Percentiles rank a stretch among this genome's conserved stretches.
These are phyloP conservation scores for Sclerotinia minor DNA, from an alignment of 2,329 filamentous ascomycete genomes.

Conservation along the genomic window DNA sequence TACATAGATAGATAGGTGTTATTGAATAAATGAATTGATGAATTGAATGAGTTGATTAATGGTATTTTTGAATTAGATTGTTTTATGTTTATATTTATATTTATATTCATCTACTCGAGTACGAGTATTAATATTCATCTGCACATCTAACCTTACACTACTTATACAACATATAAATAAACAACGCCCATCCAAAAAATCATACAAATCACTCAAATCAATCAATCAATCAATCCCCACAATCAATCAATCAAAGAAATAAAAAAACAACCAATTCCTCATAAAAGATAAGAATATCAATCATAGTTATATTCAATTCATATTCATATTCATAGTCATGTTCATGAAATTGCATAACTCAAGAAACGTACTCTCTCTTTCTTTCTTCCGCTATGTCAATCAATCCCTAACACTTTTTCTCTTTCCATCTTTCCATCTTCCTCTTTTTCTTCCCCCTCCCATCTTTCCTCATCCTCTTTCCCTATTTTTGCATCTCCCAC, in stretches of 20 bases:
- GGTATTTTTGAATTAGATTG: too few relatives aligned
- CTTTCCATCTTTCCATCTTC: background rate
- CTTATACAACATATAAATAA: too few relatives aligned
- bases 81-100: too few relatives aligned
- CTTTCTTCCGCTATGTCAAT: background rate
- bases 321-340: background rate
- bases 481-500: background rate
- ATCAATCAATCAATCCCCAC: too few relatives aligned
- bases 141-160: too few relatives aligned
- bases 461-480: background rate
- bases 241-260: background rate
- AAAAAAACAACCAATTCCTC: background rate
- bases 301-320: background rate
- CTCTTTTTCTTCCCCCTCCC: background rate
- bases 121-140: too few relatives aligned
- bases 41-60: too few relatives aligned
- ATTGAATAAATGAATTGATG: too few relatives aligned
- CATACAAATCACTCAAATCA: too few relatives aligned
- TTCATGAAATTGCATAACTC: constrained; percentile 7
- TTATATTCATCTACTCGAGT: too few relatives aligned
- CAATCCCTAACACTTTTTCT: background rate
- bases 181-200: too few relatives aligned
- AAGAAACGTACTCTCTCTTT: background rate
- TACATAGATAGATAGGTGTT: too few relatives aligned
- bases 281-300: background rate